Evolutionary conservation across 495 filamentous ascomycete species (phyloP).

Genomic region (Talaromyces stipitatus): DNA sequence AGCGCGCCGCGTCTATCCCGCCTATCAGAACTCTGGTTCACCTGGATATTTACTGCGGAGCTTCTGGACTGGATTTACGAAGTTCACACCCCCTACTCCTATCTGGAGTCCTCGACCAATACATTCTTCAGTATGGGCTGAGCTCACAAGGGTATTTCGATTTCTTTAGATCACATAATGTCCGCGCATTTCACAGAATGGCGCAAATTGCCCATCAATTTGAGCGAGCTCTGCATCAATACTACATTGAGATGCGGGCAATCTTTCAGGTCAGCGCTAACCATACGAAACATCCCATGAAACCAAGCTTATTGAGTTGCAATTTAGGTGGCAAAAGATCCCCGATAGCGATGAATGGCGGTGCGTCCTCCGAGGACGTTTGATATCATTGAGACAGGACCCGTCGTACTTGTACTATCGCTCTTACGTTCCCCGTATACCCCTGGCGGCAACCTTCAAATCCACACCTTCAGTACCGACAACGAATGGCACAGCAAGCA

Average conservation of each 20-base stretch:
- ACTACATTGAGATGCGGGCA: slow-evolving; percentile 89
- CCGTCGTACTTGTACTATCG: slow-evolving; percentile 71
- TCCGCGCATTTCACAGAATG: slow-evolving; percentile 50
- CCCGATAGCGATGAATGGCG: slow-evolving; percentile 77
- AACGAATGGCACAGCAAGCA: background rate
- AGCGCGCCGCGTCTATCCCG: slow-evolving; percentile 1
- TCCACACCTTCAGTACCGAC: slow-evolving; percentile 23
- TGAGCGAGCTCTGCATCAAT: slow-evolving; percentile 81
- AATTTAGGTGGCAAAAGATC: slow-evolving; percentile 68
- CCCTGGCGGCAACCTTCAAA: slow-evolving; percentile 18
- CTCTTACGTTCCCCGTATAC: slow-evolving; percentile 43
- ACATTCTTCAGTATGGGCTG: background rate
- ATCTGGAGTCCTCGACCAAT: background rate
- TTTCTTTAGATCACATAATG: slow-evolving; percentile 9
- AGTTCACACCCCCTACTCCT: too few relatives aligned
- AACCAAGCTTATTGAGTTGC: background rate
- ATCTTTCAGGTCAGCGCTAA: slow-evolving; percentile 68
- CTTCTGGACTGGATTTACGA: background rate
- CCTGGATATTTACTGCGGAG: background rate
- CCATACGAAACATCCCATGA: background rate
- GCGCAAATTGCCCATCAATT: slow-evolving; percentile 70
- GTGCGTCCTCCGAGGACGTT: slow-evolving; percentile 75
- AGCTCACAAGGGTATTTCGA: background rate
- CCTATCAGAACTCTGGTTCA: background rate
- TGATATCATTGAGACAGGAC: slow-evolving; percentile 82